A percentile compares a stretch with the other conserved stretches of the same genome.
phyloP scores from a whole-genome alignment of 805 yeast genomes.

The Metschnikowia dekortorum region DNA sequence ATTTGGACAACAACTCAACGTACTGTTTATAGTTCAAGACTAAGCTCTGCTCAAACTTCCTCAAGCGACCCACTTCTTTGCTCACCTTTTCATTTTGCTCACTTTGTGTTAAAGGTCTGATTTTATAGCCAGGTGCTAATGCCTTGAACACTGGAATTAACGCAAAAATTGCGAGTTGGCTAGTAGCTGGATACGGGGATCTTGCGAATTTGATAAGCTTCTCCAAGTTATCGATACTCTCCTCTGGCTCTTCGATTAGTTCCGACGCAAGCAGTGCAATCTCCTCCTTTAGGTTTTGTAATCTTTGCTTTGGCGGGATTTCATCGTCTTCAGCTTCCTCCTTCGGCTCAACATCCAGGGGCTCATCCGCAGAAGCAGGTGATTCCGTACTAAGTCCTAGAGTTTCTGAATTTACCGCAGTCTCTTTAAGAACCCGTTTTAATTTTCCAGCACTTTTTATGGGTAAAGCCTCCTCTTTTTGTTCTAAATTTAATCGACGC shows the following conservation, averaged over 20 bases:
- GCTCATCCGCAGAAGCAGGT: neutral
- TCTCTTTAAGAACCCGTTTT: conserved; percentile 54
- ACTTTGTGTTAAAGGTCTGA: conserved; percentile 73
- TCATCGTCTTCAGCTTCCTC: conserved; percentile 8
- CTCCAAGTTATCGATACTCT: conserved; percentile 59
- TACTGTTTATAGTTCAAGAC: conserved; percentile 66
- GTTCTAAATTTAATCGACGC: conserved; percentile 45
- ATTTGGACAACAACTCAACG: conserved; percentile 48
- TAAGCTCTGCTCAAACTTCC: conserved; percentile 77
- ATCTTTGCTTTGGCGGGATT: conserved; percentile 47
- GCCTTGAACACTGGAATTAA: conserved; percentile 80
- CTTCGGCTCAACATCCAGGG: neutral
- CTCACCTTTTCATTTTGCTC: conserved; percentile 81
- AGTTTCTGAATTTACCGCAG: conserved; percentile 1
- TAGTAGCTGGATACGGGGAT: conserved; percentile 60
- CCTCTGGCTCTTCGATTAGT: conserved; percentile 86
- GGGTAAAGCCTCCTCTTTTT: conserved; percentile 68
- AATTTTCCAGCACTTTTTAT: conserved; percentile 69
- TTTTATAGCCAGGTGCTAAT: conserved; percentile 83
- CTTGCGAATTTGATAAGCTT: conserved; percentile 67
- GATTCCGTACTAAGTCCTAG: neutral
- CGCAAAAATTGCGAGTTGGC: conserved; percentile 71
- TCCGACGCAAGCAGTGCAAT: conserved; percentile 77
- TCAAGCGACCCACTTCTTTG: conserved; percentile 70
- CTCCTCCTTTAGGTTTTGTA: conserved; percentile 68